Evolutionary conservation across 495 filamentous ascomycete genomes (phyloP).

Genomic region (Viridothelium virens): DNA sequence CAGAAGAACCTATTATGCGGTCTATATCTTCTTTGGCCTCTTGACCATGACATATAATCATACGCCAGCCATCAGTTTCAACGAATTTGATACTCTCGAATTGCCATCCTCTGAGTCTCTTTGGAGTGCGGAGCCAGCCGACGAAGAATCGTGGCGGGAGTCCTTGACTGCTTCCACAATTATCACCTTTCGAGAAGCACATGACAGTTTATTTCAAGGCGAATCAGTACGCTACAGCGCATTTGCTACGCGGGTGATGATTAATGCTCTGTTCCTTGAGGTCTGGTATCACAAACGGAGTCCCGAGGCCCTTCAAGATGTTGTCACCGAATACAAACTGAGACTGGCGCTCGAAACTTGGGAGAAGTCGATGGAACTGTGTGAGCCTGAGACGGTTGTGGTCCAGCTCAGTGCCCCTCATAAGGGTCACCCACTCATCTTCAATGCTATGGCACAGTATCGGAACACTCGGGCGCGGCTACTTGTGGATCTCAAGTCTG

Average conservation of each 20-base stretch:
- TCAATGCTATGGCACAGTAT: slow-evolving; percentile 97
- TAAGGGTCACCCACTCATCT: slow-evolving; percentile 95
- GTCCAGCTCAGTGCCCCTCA: slow-evolving; percentile 91
- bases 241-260: slow-evolving; percentile 95
- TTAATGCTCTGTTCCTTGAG: slow-evolving; percentile 96
- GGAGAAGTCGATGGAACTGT: slow-evolving; percentile 91
- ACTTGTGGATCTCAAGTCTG: slow-evolving; percentile 87
- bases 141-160: slow-evolving; percentile 79
- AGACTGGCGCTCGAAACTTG: slow-evolving; percentile 92
- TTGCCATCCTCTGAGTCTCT: slow-evolving; percentile 89
- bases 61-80: slow-evolving; percentile 93
- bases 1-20: slow-evolving; percentile 95
- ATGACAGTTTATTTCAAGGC: slow-evolving; percentile 90
- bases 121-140: slow-evolving; percentile 77
- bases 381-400: slow-evolving; percentile 83
- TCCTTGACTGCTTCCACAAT: slow-evolving; percentile 59
- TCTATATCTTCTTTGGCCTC: slow-evolving; percentile 98
- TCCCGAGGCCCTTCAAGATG: slow-evolving; percentile 89
- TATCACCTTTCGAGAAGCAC: slow-evolving; percentile 84
- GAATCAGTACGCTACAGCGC: slow-evolving; percentile 89
- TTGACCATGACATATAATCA: slow-evolving; percentile 96
- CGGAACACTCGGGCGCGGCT: slow-evolving; percentile 88
- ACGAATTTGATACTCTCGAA: slow-evolving; percentile 90
- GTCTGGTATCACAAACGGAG: slow-evolving; percentile 99
- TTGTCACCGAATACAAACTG: slow-evolving; percentile 97